Base-by-base conservation (phyloP, 495 filamentous ascomycete species). In the Penicillium simplicissimum region DNA sequence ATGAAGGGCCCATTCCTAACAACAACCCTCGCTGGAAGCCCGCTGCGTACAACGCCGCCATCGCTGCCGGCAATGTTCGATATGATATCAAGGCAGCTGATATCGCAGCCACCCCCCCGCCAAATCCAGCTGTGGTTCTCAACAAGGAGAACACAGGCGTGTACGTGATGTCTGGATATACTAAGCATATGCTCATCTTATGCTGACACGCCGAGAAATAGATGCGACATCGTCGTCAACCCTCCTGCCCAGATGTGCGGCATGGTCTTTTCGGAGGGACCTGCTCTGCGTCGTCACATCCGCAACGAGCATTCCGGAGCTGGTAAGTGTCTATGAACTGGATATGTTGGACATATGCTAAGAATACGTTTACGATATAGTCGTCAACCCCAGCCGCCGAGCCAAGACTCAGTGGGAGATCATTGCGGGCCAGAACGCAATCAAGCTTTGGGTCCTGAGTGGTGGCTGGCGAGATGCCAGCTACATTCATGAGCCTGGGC, bases 11-110 rank as follows among this genome's bases (percentile, higher is more conserved):
- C 0, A 60, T 60, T 40, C 58, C 52, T 1, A 31, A 60, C 33
- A 61, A 55, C 19, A 61, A 61, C 59, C 42, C 38, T 6, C 19
- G 59, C 2, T 61, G 19, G 52, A 61, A 61, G 42, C 59, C 33
- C 3, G 11, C 28, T 10, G 19, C 42, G 40, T 55, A 40, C 2
- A 15, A 2, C 33, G 23, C 25, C 3, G 59, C 52, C 1, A 51
- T 61, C n/a, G n/a, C n/a, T n/a, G n/a, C n/a, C n/a, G n/a, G n/a
- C n/a, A n/a, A n/a, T n/a, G n/a, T 33, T 33, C 3, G 48, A 49
- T 36, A 43, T 21, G 5, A 43, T 21, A 43, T 43, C n/a, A 43
- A 43, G 17, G 40, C 19, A 31, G 13, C 28, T 4, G 1, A n/a
- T 51, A 7, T 17, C 37, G 36, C 10, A 15, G 36, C 36, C 5